phyloP scores from a whole-genome alignment of 2,329 filamentous ascomycete species.

The Penicillium decumbens region DNA sequence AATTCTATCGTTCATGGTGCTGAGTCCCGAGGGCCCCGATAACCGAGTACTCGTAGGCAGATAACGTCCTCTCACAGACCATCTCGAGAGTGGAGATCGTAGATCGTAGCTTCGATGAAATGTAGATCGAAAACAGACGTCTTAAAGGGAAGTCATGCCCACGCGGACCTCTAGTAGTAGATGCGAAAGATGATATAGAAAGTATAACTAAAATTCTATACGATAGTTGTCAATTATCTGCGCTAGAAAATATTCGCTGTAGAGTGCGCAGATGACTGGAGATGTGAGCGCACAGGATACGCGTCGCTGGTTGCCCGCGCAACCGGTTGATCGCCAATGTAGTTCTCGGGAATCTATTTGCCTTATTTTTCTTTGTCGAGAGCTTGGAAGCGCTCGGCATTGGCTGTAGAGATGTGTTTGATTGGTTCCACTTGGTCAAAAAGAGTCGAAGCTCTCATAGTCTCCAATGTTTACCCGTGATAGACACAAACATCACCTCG shows the following conservation, averaged over 20 bases:
- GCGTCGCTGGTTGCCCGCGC: conserved; percentile 16
- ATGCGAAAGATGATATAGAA: too few species aligned
- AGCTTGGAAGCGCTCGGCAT: conserved; percentile 4
- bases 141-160: not conserved
- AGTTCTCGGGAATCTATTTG: conserved; percentile 15
- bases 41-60: not conserved
- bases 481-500: not conserved
- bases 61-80: not conserved
- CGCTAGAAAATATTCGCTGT: not conserved
- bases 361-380: conserved; percentile 14
- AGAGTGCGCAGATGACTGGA: not conserved
- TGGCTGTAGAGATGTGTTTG: not conserved
- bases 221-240: too few species aligned
- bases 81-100: not conserved
- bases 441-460: not conserved
- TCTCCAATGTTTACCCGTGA: not conserved
- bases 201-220: too few species aligned
- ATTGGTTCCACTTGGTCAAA: conserved; percentile 9
- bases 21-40: too few species aligned
- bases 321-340: conserved; percentile 20
- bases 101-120: not conserved
- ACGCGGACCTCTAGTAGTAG: not conserved
- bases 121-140: not conserved
- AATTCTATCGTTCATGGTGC: too few species aligned
- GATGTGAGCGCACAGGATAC: not conserved